These are phyloP conservation scores for Pleodorina starrii DNA, from an alignment of 139 green algal genomes.

Conservation along the genomic window DNA sequence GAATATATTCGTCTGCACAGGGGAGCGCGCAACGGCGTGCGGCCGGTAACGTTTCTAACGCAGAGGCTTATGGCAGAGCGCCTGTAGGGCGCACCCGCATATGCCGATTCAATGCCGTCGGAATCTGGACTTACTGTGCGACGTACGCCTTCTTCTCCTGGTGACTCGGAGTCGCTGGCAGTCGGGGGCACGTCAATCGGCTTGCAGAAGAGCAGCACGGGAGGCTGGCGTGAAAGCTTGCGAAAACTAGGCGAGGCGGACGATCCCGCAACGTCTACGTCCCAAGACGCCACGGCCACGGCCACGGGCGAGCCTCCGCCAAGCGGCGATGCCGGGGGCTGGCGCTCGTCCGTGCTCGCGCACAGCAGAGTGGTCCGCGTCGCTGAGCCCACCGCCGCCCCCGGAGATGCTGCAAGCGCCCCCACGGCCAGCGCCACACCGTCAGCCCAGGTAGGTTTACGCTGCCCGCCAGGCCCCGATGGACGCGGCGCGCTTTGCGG, in stretches of 20 bases:
- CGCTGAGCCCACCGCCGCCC: neutral
- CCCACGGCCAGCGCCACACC: neutral
- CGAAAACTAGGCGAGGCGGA: neutral
- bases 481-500: too few relatives aligned
- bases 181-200: neutral
- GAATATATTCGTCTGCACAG: too few relatives aligned
- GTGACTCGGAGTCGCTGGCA: neutral
- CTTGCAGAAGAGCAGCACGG: neutral
- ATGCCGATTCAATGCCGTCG: neutral
- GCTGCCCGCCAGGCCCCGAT: too few relatives aligned
- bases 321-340: neutral
- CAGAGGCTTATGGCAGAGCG: too few relatives aligned
- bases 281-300: neutral
- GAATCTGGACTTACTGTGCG: neutral
- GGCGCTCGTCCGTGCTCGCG: slow-evolving; percentile 1
- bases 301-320: neutral
- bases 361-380: neutral
- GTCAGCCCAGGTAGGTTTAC: neutral
- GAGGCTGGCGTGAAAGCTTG: neutral
- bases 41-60: too few relatives aligned
- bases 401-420: neutral
- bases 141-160: neutral
- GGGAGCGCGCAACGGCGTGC: too few relatives aligned
- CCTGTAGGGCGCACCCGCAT: too few relatives aligned
- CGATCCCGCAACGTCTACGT: neutral